Percentiles rank a stretch among this genome's conserved stretches.
Evolutionary conservation across 2,329 filamentous ascomycete species (phyloP).

Genomic region (Venturiaceae sp.): DNA sequence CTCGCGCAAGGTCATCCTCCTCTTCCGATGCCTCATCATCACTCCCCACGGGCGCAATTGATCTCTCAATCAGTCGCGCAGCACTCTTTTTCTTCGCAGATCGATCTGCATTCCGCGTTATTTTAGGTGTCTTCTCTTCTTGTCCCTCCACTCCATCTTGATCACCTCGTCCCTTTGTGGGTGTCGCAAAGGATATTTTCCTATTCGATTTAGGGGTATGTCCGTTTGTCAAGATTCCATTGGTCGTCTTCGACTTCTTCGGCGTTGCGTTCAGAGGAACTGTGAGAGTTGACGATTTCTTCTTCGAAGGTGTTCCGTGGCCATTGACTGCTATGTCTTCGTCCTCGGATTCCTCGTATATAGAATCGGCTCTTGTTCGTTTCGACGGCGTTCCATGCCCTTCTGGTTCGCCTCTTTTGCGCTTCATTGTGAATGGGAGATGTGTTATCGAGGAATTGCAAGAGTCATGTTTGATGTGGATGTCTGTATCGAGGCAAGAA

Average conservation of each 20-base stretch:
- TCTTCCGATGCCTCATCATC: constrained; percentile 57
- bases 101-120: constrained; percentile 63
- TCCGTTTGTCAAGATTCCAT: neutral
- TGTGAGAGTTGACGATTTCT: constrained; percentile 20
- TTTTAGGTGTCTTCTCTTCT: constrained; percentile 44
- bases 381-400: constrained; percentile 5
- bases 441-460: neutral
- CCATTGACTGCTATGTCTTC: neutral
- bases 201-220: constrained; percentile 6
- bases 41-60: constrained; percentile 41
- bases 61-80: constrained; percentile 55
- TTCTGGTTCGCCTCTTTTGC: neutral
- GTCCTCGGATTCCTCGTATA: neutral
- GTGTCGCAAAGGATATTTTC: constrained; percentile 2
- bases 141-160: constrained; percentile 11
- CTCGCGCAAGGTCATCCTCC: constrained; percentile 58
- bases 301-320: constrained; percentile 30
- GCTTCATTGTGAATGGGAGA: neutral
- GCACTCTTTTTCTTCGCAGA: constrained; percentile 84
- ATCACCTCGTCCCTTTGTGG: neutral
- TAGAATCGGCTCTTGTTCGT: neutral
- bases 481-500: neutral
- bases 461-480: neutral
- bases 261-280: constrained; percentile 13
- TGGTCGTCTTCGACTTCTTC: neutral